These are phyloP conservation scores for Paraglomus brasilianum DNA, from an alignment of 192 early-diverging fungal species.

Conservation along the genomic window DNA sequence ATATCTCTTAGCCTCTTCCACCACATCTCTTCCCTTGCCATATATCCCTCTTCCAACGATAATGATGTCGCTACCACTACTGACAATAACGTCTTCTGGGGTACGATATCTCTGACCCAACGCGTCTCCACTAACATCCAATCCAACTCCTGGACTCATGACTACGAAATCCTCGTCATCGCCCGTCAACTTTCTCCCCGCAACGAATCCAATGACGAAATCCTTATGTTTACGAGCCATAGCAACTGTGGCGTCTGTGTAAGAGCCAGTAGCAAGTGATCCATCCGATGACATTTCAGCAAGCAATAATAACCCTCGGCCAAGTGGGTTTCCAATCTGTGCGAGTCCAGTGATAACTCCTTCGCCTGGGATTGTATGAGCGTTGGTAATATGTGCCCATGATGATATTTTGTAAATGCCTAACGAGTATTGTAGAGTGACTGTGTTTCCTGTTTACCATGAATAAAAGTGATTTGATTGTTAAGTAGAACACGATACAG, in stretches of 20 bases:
- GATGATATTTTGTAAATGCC: slow-evolving; percentile 91
- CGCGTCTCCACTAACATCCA: slow-evolving; percentile 79
- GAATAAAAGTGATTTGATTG: too few relatives aligned
- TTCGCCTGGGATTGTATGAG: slow-evolving; percentile 91
- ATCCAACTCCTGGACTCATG: slow-evolving; percentile 93
- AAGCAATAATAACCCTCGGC: slow-evolving; percentile 81
- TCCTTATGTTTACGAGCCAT: slow-evolving; percentile 85
- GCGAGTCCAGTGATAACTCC: slow-evolving; percentile 92
- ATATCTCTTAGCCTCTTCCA: slow-evolving; percentile 78
- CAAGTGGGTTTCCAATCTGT: slow-evolving; percentile 79
- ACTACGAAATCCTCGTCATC: slow-evolving; percentile 85
- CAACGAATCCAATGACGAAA: slow-evolving; percentile 97
- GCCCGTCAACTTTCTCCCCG: slow-evolving; percentile 47
- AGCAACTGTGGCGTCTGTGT: slow-evolving; percentile 81
- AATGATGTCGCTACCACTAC: slow-evolving; percentile 90
- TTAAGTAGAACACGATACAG: too few relatives aligned
- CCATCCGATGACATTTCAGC: slow-evolving; percentile 97
- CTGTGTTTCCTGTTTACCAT: slow-evolving; percentile 75
- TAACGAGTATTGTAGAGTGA: slow-evolving; percentile 88
- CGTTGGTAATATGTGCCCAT: slow-evolving; percentile 97
- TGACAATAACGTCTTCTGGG: slow-evolving; percentile 80
- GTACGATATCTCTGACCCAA: slow-evolving; percentile 97
- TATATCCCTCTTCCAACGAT: slow-evolving; percentile 99
- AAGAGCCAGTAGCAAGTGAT: slow-evolving; percentile 77
- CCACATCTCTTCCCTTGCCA: slow-evolving; percentile 71